Evolutionary conservation across 2,329 filamentous ascomycete species (phyloP).

Genomic region (Colletotrichum trifolii): DNA sequence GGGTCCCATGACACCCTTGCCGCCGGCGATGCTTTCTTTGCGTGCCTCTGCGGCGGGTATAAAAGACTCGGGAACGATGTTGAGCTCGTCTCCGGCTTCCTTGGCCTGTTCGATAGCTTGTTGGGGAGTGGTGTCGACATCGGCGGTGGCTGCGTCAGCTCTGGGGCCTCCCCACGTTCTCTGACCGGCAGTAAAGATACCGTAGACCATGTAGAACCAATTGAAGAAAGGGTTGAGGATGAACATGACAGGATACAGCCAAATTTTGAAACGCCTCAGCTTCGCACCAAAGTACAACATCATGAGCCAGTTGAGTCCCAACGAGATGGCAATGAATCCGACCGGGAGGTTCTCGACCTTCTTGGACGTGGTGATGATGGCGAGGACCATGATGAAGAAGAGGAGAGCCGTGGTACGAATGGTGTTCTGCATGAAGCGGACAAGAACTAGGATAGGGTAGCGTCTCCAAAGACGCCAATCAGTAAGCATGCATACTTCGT

Average conservation of each 20-base stretch:
- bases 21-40: constrained; percentile 48
- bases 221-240: constrained; percentile 96
- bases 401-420: constrained; percentile 93
- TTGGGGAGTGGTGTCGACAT: constrained; percentile 78
- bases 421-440: constrained; percentile 95
- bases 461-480: constrained; percentile 91
- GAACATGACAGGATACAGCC: constrained; percentile 96
- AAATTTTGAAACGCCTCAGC: constrained; percentile 90
- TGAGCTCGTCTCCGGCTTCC: constrained; percentile 85
- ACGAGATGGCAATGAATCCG: constrained; percentile 91
- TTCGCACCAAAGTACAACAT: constrained; percentile 96
- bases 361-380: constrained; percentile 85
- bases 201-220: constrained; percentile 98
- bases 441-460: constrained; percentile 86
- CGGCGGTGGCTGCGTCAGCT: constrained; percentile 86
- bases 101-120: constrained; percentile 87
- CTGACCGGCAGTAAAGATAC: constrained; percentile 93
- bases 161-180: constrained; percentile 95
- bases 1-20: constrained; percentile 43
- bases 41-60: constrained; percentile 66
- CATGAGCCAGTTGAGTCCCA: constrained; percentile 92
- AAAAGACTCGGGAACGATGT: constrained; percentile 90
- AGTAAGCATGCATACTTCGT: constrained; percentile 98
- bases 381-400: constrained; percentile 93
- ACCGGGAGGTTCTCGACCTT: constrained; percentile 83